A percentile compares a stretch with the other conserved stretches of the same genome.
These are phyloP conservation scores for Fusarium sp. DNA, from an alignment of 2,329 filamentous ascomycete genomes.

Conservation along the genomic window DNA sequence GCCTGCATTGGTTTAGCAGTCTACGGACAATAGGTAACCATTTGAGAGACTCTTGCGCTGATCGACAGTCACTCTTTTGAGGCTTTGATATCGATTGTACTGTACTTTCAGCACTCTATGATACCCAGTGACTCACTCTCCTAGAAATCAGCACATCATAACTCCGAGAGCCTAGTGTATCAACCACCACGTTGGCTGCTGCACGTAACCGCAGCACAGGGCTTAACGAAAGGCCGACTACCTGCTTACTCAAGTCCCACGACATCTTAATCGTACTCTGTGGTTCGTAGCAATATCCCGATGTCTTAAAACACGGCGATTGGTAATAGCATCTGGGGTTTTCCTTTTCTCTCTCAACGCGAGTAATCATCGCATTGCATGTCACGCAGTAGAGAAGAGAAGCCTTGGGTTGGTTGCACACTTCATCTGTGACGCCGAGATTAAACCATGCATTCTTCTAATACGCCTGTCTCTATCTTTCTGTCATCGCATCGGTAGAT, in stretches of 20 bases:
- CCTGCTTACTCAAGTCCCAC: neutral
- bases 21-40: constrained; percentile 11
- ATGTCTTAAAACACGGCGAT: neutral
- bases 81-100: constrained; percentile 10
- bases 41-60: neutral
- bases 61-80: constrained; percentile 11
- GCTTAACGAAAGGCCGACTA: constrained; percentile 18
- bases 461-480: constrained; percentile 27
- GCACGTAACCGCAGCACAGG: constrained; percentile 28
- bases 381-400: constrained; percentile 16
- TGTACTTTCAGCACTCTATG: constrained; percentile 4
- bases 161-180: neutral
- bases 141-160: constrained; percentile 13
- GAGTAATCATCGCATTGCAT: constrained; percentile 13
- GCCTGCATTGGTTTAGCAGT: neutral
- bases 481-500: neutral
- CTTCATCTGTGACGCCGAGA: constrained; percentile 13
- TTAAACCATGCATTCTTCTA: constrained; percentile 29
- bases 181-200: constrained; percentile 4
- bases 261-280: neutral
- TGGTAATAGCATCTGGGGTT: neutral
- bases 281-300: constrained; percentile 13
- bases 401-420: constrained; percentile 8
- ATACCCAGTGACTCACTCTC: constrained; percentile 27
- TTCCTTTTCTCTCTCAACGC: constrained; percentile 2